phyloP scores from a whole-genome alignment of 805 yeast species.

The Zygoascus bituminiphila region DNA sequence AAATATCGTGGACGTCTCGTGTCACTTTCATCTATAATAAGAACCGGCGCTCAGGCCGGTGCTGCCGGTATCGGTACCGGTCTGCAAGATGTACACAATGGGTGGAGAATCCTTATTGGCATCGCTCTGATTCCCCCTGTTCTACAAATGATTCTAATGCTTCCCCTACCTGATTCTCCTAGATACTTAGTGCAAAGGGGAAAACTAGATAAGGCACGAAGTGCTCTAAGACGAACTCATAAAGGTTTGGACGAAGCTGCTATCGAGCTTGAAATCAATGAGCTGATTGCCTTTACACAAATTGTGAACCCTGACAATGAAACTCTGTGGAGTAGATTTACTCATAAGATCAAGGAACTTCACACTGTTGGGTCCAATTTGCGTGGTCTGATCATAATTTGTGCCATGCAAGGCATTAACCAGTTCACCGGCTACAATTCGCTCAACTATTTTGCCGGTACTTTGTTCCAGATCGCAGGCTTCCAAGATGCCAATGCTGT shows the following conservation, averaged over 20 bases:
- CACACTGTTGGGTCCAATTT: conserved; percentile 47
- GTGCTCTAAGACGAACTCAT: conserved; percentile 58
- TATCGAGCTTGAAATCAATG: conserved; percentile 59
- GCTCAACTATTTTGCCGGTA: conserved; percentile 87
- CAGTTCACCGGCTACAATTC: conserved; percentile 96
- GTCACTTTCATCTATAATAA: conserved; percentile 74
- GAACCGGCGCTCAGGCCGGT: conserved; percentile 89
- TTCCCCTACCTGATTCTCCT: conserved; percentile 93
- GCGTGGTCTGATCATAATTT: conserved; percentile 80
- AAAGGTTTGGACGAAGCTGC: conserved; percentile 52
- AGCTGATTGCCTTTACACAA: conserved; percentile 35
- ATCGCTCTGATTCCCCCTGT: conserved; percentile 83
- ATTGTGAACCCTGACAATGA: conserved; percentile 12
- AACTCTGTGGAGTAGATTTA: conserved; percentile 5
- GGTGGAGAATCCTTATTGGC: conserved; percentile 93
- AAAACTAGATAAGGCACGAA: conserved; percentile 52
- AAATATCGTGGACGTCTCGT: conserved; percentile 86
- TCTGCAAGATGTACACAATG: conserved; percentile 57
- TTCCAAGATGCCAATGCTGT: conserved; percentile 84
- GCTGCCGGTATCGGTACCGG: conserved; percentile 88
- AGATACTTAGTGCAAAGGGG: conserved; percentile 74
- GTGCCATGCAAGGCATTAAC: conserved; percentile 91
- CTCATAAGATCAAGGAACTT: conserved; percentile 23
- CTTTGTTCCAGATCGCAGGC: conserved; percentile 85
- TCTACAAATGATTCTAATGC: conserved; percentile 64